Conservation (phyloP, 208 protist genomes). For the Crithidia acanthocephali region DNA sequence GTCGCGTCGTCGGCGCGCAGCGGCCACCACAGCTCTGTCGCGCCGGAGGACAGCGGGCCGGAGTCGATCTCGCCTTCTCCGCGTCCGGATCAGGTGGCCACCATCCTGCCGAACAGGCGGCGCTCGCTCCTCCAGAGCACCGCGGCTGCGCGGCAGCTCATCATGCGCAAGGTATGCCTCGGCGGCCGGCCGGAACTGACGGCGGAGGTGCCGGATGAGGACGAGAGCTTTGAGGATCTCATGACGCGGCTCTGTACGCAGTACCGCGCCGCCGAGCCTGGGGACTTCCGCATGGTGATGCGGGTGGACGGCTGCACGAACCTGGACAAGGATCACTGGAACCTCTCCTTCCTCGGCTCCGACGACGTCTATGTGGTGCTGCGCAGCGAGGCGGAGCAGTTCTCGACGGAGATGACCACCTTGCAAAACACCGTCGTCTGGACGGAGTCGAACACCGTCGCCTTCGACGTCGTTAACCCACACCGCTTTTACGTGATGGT, state of each 20-base stretch:
- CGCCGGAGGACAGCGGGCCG: background rate
- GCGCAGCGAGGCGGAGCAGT: conserved; percentile 64
- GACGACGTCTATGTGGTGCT: conserved; percentile 65
- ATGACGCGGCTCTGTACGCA: conserved; percentile 52
- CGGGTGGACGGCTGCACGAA: conserved; percentile 71
- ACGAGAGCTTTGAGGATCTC: conserved; percentile 67
- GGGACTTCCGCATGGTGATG: conserved; percentile 40
- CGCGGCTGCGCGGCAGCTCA: background rate
- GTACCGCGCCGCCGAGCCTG: conserved; percentile 57
- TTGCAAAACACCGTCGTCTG: conserved; percentile 64
- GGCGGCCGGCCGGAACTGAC: conserved; percentile 34
- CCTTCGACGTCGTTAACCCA: conserved; percentile 69
- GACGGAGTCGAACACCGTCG: conserved; percentile 31
- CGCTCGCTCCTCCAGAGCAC: background rate
- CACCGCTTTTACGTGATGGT: conserved; percentile 54
- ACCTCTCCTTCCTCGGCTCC: conserved; percentile 54
- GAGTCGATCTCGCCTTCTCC: background rate
- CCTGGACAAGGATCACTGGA: conserved; percentile 51
- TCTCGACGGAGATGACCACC: conserved; percentile 35
- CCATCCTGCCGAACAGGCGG: background rate
- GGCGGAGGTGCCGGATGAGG: conserved; percentile 26
- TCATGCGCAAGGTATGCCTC: conserved; percentile 23
- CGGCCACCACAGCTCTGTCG: conserved; percentile 1
- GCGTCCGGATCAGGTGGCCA: background rate
- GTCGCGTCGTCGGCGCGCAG: conserved; percentile 7